Evolutionary conservation across 2,329 filamentous ascomycete genomes (phyloP).

Genomic region (Zasmidium citrigriseum): DNA sequence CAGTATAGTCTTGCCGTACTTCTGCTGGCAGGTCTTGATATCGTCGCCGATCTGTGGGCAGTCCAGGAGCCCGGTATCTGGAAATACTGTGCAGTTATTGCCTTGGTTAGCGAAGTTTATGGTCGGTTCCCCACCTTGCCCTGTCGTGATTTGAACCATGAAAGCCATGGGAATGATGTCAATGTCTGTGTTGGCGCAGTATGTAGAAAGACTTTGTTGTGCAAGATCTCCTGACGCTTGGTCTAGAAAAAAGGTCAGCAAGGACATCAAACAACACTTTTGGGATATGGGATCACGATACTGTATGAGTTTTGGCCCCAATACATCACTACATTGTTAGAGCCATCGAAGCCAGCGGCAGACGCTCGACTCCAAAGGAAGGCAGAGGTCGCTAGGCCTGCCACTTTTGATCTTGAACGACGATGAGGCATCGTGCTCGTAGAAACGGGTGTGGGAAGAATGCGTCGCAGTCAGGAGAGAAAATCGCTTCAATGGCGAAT

Average conservation of each 20-base stretch:
- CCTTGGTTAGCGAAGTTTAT: constrained; percentile 66
- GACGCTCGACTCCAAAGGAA: not conserved
- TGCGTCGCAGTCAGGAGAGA: not conserved
- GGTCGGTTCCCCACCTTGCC: constrained; percentile 47
- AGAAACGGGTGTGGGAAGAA: not conserved
- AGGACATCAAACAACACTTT: constrained; percentile 63
- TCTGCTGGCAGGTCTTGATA: constrained; percentile 60
- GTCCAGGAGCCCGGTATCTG: constrained; percentile 57
- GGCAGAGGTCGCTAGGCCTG: not conserved
- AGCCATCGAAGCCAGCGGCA: constrained; percentile 1
- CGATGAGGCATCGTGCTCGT: not conserved
- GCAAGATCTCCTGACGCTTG: constrained; percentile 45
- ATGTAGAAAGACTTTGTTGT: constrained; percentile 58
- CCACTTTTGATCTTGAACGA: not conserved
- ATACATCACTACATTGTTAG: constrained; percentile 7
- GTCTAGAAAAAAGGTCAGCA: too few species aligned
- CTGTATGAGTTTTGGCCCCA: constrained; percentile 5
- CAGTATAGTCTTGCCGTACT: constrained; percentile 67
- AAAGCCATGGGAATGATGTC: constrained; percentile 66
- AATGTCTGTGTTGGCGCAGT: constrained; percentile 56
- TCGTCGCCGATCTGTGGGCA: constrained; percentile 64
- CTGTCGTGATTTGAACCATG: constrained; percentile 55
- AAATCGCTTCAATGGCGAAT: not conserved
- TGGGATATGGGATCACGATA: constrained; percentile 40
- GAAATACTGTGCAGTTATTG: constrained; percentile 59